Base-by-base conservation (phyloP, 805 yeast genomes). In the Saccharomycopsis fermentans region DNA sequence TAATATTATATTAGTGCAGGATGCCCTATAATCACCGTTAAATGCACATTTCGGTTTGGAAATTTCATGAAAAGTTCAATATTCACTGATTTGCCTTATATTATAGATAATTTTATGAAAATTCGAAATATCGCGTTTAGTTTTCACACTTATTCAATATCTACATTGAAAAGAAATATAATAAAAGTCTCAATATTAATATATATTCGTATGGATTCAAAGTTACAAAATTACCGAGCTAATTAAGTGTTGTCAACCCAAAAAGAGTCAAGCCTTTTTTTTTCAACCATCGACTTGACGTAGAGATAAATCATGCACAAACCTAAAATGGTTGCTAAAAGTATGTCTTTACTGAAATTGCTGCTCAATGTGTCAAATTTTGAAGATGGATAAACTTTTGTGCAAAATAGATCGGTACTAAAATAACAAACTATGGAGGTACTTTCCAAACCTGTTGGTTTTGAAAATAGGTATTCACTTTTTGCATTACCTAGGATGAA, bases 351-450 rank as follows among this genome's bases (percentile, higher is more conserved):
- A 65, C 85, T 89, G 67, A 94, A 94, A 55, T 77, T 75, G 34
- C 77, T 72, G 27, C 83, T 80, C 68, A 92, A 76, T 55, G 81
- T 75, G 71, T 92, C 99, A 71, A 88, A 91, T 43, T 89, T 87
- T 50, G 81, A 80, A 0, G 97, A 88, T 0, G 98, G 97, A 55
- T 86, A 79, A 17, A 87, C 77, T 58, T 82, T 76, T 0, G 95
- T 84, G 66, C 91, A 87, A 72, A 87, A 91, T 6, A 86, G 69
- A 67, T 89, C 95, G n/a, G 76, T 70, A 19, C 86, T 88, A 52
- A 82, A 71, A 39, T 79, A 75, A 61, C 94, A 83, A 0, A 87
- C 79, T 19, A 88, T 76, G 17, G 86, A 76, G 0, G 97, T 90
- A 1, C 96, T 87, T 71, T 92, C 98, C 55, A 90, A 73, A 43